Conservation (phyloP, 1,284 basidiomycete species). For the Butyriboletus appendiculatus region DNA sequence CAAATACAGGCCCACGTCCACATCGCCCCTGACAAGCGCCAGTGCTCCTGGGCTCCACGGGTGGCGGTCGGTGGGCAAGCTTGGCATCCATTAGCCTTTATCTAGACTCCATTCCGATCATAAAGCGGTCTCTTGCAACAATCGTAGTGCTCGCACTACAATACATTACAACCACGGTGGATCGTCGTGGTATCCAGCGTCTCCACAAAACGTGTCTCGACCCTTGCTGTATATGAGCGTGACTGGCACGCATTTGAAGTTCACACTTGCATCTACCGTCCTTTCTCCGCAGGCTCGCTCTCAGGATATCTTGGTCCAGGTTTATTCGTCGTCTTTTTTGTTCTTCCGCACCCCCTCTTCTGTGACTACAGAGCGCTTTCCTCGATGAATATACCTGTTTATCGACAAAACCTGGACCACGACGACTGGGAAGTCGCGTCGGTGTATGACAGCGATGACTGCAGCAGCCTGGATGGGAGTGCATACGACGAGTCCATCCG, state of each 20-base stretch:
- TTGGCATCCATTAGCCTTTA: constrained; percentile 2
- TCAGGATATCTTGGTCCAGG: constrained; percentile 3
- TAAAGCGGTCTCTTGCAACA: constrained; percentile 7
- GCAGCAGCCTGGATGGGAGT: constrained; percentile 28
- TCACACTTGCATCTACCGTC: background rate
- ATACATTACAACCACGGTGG: constrained; percentile 22
- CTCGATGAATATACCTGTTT: constrained; percentile 27
- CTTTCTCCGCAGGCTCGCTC: constrained; percentile 3
- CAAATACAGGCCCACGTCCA: background rate
- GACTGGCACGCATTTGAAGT: constrained; percentile 5
- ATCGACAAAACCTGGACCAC: constrained; percentile 24
- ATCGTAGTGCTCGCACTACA: constrained; percentile 9
- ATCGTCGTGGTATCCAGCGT: constrained; percentile 23
- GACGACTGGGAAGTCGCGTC: constrained; percentile 34
- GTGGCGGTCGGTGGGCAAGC: background rate
- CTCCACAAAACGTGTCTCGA: constrained; percentile 28
- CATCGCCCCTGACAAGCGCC: background rate
- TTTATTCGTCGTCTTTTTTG: background rate
- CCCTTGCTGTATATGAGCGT: constrained; percentile 32
- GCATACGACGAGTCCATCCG: constrained; percentile 15
- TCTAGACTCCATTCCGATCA: constrained; percentile 13
- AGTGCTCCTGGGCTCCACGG: background rate
- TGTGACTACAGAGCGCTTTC: background rate
- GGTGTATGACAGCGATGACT: constrained; percentile 31
- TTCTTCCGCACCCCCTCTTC: background rate